Evolutionary conservation across 2,329 filamentous ascomycete species (phyloP).

Genomic region (Diatrype stigma): DNA sequence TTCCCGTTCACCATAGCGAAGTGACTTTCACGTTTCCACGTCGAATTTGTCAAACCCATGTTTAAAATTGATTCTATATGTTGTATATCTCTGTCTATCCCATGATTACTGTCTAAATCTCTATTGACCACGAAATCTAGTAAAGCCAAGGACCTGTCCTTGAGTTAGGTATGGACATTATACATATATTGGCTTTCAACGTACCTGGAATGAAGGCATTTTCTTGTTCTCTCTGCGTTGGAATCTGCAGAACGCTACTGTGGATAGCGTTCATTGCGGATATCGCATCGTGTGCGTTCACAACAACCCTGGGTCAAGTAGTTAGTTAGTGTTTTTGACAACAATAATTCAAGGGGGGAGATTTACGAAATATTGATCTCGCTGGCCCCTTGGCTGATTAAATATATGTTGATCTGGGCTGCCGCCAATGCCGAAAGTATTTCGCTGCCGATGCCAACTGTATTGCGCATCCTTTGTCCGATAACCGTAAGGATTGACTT

Average conservation of each 20-base stretch:
- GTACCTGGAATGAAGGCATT: constrained; percentile 24
- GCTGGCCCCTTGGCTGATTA: constrained; percentile 27
- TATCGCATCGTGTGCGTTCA: constrained; percentile 22
- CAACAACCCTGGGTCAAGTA: constrained; percentile 19
- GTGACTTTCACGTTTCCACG: too few species aligned
- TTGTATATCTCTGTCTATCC: too few species aligned
- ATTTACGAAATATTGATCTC: constrained; percentile 27
- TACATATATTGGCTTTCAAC: constrained; percentile 1
- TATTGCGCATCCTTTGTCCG: constrained; percentile 27
- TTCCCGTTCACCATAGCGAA: too few species aligned
- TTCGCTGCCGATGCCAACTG: constrained; percentile 26
- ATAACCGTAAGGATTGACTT: constrained; percentile 28
- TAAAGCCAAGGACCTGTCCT: constrained; percentile 25
- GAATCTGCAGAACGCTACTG: constrained; percentile 26
- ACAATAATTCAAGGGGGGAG: neutral
- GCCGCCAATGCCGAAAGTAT: constrained; percentile 23
- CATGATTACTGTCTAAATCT: too few species aligned
- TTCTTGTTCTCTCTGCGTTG: constrained; percentile 20
- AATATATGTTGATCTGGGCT: constrained; percentile 23
- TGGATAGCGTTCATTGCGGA: constrained; percentile 26
- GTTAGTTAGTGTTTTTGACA: neutral
- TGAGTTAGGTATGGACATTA: constrained; percentile 1
- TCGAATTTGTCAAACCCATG: too few species aligned
- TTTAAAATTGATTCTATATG: too few species aligned
- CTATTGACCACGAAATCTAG: too few species aligned